Evolutionary conservation across 495 filamentous ascomycete genomes (phyloP).

Genomic region (Cercophora scortea): DNA sequence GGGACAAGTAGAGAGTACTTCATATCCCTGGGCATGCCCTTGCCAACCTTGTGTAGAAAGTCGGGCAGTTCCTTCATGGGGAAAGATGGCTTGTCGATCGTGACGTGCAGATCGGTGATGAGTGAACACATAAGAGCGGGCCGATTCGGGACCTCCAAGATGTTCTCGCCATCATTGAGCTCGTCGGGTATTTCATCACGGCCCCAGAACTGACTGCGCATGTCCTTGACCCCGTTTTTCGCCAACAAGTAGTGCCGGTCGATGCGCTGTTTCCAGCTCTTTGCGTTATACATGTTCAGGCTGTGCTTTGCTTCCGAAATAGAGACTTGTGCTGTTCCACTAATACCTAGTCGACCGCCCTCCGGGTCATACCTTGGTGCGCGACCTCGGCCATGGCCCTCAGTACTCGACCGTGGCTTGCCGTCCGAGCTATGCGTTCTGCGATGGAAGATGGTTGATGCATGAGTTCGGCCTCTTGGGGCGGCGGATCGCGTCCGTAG

Average conservation of each 20-base stretch:
- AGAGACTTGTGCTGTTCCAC: conserved; percentile 58
- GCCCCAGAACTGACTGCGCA: conserved; percentile 75
- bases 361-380: conserved; percentile 67
- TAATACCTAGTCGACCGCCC: conserved; percentile 56
- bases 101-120: conserved; percentile 77
- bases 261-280: conserved; percentile 89
- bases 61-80: conserved; percentile 68
- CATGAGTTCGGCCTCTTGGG: conserved; percentile 30
- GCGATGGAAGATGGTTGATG: conserved; percentile 20
- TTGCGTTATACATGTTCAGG: conserved; percentile 72
- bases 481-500: conserved; percentile 42
- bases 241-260: conserved; percentile 65
- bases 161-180: conserved; percentile 71
- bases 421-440: conserved; percentile 50
- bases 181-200: conserved; percentile 74
- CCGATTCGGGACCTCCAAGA: conserved; percentile 79
- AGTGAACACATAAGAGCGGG: conserved; percentile 74
- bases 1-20: conserved; percentile 83
- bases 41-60: conserved; percentile 82
- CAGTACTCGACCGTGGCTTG: conserved; percentile 26
- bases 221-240: conserved; percentile 65
- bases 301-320: conserved; percentile 65
- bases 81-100: conserved; percentile 91
- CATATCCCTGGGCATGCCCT: conserved; percentile 90
- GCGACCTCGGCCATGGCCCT: conserved; percentile 18